Percentiles rank a stretch among this genome's conserved stretches.
phyloP scores from a whole-genome alignment of 495 filamentous ascomycete species.

The Xylaria scruposa region DNA sequence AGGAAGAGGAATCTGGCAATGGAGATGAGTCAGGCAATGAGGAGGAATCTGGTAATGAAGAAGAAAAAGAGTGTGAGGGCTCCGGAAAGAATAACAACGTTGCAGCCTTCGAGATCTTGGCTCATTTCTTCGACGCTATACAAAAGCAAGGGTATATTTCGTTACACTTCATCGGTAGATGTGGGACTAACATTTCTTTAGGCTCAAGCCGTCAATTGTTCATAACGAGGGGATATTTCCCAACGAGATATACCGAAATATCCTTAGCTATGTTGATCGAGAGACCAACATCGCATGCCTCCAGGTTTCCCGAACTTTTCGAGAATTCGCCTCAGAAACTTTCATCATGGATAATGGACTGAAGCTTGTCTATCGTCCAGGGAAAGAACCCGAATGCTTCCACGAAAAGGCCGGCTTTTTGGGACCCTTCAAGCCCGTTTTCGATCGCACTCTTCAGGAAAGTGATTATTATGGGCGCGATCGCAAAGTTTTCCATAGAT shows the following conservation, averaged over 20 bases:
- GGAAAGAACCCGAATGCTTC: constrained; percentile 9
- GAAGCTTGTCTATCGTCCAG: background rate
- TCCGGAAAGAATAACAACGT: background rate
- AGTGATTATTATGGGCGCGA: no score
- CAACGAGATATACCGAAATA: constrained; percentile 2
- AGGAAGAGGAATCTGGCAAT: no score
- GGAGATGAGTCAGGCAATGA: no score
- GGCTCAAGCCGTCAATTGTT: background rate
- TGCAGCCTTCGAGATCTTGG: background rate
- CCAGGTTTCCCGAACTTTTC: constrained; percentile 9
- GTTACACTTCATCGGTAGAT: background rate
- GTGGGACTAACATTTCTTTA: constrained; percentile 8
- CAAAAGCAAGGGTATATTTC: constrained; percentile 11
- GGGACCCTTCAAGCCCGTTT: background rate
- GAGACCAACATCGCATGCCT: constrained; percentile 11
- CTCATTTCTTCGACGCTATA: constrained; percentile 10
- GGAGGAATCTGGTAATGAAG: no score
- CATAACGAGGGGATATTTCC: constrained; percentile 13
- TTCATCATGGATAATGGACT: background rate
- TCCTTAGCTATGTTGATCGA: background rate
- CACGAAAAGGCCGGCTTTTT: background rate
- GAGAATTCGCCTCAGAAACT: constrained; percentile 3
- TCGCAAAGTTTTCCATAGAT: background rate
- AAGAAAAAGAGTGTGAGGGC: background rate
- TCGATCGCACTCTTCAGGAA: no score